Evolutionary conservation across 2,329 filamentous ascomycete species (phyloP).

Genomic region (Ophiostoma sp.): DNA sequence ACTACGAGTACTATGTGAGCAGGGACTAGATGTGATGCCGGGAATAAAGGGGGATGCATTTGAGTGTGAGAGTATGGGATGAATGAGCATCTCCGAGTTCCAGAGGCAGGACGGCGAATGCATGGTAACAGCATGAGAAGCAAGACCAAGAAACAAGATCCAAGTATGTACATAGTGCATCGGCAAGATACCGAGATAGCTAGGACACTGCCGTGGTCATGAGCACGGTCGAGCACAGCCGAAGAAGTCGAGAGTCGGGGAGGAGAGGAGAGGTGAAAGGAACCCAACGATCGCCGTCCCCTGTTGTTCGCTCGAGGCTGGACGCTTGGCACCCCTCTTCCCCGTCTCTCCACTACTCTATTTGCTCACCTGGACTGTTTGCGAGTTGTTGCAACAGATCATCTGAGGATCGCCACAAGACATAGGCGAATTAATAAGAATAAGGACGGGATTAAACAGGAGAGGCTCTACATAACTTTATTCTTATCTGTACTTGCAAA

Average conservation of each 20-base stretch:
- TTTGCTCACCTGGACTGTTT: background rate
- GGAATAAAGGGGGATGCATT: background rate
- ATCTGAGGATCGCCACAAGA: background rate
- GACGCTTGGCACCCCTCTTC: conserved; percentile 7
- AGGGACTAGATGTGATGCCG: background rate
- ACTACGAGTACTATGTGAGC: background rate
- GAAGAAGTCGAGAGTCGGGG: background rate
- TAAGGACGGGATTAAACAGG: background rate
- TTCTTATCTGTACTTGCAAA: background rate
- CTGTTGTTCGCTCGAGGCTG: conserved; percentile 11
- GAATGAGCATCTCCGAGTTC: background rate
- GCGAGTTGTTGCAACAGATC: conserved; percentile 3
- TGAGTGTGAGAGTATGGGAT: background rate
- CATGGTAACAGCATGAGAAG: background rate
- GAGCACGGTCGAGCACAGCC: background rate
- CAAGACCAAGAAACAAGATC: background rate
- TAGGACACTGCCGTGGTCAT: too few species aligned
- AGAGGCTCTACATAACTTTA: conserved; percentile 3
- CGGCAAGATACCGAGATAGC: background rate
- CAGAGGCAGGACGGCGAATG: background rate
- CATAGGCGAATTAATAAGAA: background rate
- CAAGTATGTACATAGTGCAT: background rate
- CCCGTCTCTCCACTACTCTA: conserved; percentile 11
- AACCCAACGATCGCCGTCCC: background rate
- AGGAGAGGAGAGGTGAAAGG: background rate